Base-by-base conservation (phyloP, 371 early-diverging fungal genomes). In the Actinomortierella wolfii region DNA sequence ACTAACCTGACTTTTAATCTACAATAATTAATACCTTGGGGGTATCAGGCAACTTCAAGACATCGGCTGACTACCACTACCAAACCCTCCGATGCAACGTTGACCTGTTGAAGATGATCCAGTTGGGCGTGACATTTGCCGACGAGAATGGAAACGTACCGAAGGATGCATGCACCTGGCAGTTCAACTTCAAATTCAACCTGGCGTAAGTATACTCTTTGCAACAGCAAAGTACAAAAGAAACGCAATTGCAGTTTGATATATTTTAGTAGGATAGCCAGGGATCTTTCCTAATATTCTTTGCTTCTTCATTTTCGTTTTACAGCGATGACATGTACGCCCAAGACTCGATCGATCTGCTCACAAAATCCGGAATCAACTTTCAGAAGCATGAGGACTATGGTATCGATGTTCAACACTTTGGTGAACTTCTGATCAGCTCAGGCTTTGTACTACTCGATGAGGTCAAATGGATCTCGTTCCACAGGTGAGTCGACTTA, bases 141-240 rank as follows among this genome's bases (percentile, higher is more conserved):
- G 97, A 99, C 80, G 91, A 89, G 68, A 68, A 93, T 28, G 99
- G 99, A 54, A 91, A 94, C 56, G 80, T 90, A 51, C 99, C 99
- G 25, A 85, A 86, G 26, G 92, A 88, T 56, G 87, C 88, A 15
- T 93, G 93, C 79, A 98, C 99, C 25, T 99, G 98, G 98, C 99
- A 99, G 82, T 99, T 99, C 84, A 99, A 99, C 86, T 99, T 99
- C 84, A 93, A 92, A 70, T 99, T 99, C 78, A 92, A 90, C 77
- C 76, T 97, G 51, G 82, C 83, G 88, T 93, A 77, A 59, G 84
- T 18, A 8, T 24, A 24, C 18, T 25, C 6, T 3, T 43, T 13
- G 14, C 15, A 52, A 20, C 44, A 39, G 11, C 7, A 11, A 34
- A 34, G 34, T 6, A 45, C 26, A 17, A 58, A n/a, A 55, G 17